Conservation (phyloP, 768 basidiomycete genomes). For the Vishniacozyma victoriae region DNA sequence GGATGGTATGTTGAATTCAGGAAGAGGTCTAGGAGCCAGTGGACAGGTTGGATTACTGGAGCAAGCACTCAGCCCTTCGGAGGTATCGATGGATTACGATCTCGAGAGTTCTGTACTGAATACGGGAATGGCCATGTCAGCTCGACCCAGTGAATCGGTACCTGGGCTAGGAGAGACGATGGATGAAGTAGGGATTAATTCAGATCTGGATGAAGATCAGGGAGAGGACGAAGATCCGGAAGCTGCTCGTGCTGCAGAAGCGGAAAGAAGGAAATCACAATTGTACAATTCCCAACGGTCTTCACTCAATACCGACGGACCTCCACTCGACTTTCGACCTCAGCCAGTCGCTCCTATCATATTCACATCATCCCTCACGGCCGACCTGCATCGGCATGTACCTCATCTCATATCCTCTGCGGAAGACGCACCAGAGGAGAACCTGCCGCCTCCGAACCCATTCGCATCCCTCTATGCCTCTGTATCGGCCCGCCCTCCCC, state of each 20-base stretch:
- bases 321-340: slow-evolving; percentile 16
- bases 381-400: slow-evolving; percentile 63
- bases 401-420: slow-evolving; percentile 27
- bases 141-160: slow-evolving; percentile 19
- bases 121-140: slow-evolving; percentile 12
- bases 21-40: slow-evolving; percentile 16
- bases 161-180: slow-evolving; percentile 12
- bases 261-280: not conserved
- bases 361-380: slow-evolving; percentile 59
- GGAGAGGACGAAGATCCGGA: slow-evolving; percentile 34
- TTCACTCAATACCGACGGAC: slow-evolving; percentile 2
- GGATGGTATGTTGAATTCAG: slow-evolving; percentile 21
- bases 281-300: not conserved
- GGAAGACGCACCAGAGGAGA: not conserved
- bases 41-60: slow-evolving; percentile 10
- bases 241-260: slow-evolving; percentile 1
- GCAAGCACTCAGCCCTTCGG: slow-evolving; percentile 17
- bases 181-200: slow-evolving; percentile 14
- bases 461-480: slow-evolving; percentile 81
- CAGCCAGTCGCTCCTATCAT: slow-evolving; percentile 11
- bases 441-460: slow-evolving; percentile 63
- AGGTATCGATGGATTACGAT: slow-evolving; percentile 10
- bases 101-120: slow-evolving; percentile 8
- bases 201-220: slow-evolving; percentile 41
- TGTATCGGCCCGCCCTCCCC: slow-evolving; percentile 68